These are phyloP conservation scores for Lasiodiplodia sp. DNA, from an alignment of 2,329 filamentous ascomycete genomes.

Conservation along the genomic window DNA sequence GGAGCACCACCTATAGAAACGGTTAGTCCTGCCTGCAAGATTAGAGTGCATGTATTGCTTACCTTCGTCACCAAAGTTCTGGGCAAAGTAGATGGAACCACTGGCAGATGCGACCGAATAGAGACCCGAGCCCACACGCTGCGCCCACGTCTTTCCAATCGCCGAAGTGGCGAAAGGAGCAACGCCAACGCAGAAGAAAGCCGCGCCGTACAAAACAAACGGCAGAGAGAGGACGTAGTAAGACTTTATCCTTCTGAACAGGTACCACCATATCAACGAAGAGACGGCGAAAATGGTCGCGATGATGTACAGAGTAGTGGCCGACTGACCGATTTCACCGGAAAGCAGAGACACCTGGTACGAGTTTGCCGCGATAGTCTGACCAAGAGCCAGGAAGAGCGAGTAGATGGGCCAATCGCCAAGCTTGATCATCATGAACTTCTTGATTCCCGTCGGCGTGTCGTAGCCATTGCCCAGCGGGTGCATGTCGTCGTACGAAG, in stretches of 20 bases:
- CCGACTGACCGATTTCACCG: conserved; percentile 63
- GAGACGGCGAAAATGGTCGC: conserved; percentile 66
- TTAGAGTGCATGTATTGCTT: neutral
- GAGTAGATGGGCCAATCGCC: conserved; percentile 39
- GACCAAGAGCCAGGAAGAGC: conserved; percentile 36
- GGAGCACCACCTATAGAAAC: conserved; percentile 56
- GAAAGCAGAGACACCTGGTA: conserved; percentile 71
- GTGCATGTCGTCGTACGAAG: conserved; percentile 16
- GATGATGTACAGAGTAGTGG: conserved; percentile 65
- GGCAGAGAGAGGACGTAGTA: conserved; percentile 66
- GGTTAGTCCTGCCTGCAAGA: neutral
- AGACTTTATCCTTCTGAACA: conserved; percentile 60
- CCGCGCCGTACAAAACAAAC: conserved; percentile 68
- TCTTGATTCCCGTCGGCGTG: conserved; percentile 31
- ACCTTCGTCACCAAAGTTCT: conserved; percentile 72
- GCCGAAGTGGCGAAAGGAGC: conserved; percentile 36
- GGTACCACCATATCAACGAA: conserved; percentile 46
- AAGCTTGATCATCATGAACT: conserved; percentile 38
- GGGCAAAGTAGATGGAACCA: conserved; percentile 70
- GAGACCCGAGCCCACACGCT: conserved; percentile 61
- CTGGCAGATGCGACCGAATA: conserved; percentile 70
- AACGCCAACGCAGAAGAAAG: conserved; percentile 63
- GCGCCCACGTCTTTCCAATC: conserved; percentile 52
- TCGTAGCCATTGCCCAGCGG: conserved; percentile 22
- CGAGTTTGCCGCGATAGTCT: conserved; percentile 34